phyloP scores from a whole-genome alignment of 441 rosid species.

The Breynia disticha region DNA sequence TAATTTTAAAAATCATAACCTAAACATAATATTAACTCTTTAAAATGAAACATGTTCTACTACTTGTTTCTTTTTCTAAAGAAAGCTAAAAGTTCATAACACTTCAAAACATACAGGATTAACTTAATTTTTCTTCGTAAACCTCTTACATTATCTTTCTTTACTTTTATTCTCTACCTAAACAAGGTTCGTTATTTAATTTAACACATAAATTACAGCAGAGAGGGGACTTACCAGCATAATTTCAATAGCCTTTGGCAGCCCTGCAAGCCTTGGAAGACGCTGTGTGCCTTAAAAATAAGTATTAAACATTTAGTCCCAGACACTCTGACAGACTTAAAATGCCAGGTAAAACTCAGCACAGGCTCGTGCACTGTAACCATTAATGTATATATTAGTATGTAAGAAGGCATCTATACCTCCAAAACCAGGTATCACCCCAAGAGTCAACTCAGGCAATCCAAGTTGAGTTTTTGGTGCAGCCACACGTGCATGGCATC shows the following conservation, averaged over 20 bases:
- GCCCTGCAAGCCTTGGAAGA: constrained; percentile 89
- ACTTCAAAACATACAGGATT: no score
- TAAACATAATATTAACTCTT: no score
- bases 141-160: no score
- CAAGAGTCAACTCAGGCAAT: constrained; percentile 85
- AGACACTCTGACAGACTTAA: not conserved
- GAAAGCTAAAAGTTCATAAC: no score
- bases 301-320: constrained; percentile 11
- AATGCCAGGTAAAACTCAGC: not conserved
- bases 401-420: constrained; percentile 31
- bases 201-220: no score
- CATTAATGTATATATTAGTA: no score
- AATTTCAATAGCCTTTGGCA: constrained; percentile 77
- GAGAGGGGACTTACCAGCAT: constrained; percentile 53
- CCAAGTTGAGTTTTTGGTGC: constrained; percentile 77
- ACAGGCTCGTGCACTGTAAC: constrained; percentile 5
- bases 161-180: not conserved
- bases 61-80: no score
- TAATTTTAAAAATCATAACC: no score
- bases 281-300: constrained; percentile 80
- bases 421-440: constrained; percentile 91
- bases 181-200: not conserved
- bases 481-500: constrained; percentile 84
- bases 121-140: no score
- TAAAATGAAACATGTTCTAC: no score